phyloP scores from a whole-genome alignment of 805 yeast species.

The Yamadazyma kitorensis region DNA sequence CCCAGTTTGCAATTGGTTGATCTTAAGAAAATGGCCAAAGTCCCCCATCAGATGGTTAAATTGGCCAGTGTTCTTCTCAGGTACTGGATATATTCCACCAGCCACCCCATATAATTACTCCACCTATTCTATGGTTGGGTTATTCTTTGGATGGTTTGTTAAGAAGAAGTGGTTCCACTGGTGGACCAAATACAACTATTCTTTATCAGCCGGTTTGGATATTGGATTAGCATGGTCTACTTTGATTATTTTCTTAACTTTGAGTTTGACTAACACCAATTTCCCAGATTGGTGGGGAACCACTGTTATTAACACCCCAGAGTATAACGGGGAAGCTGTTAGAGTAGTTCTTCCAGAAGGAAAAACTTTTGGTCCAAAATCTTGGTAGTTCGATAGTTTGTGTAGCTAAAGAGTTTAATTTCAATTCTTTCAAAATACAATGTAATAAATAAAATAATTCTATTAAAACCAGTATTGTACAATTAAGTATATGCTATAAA shows the following conservation, averaged over 20 bases:
- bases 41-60: constrained; percentile 14
- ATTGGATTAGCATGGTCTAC: constrained; percentile 42
- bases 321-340: constrained; percentile 28
- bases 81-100: constrained; percentile 67
- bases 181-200: constrained; percentile 40
- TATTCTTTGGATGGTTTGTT: constrained; percentile 34
- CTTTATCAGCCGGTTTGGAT: constrained; percentile 45
- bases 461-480: too few relatives aligned
- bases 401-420: too few relatives aligned
- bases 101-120: constrained; percentile 69
- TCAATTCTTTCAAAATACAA: too few relatives aligned
- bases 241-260: constrained; percentile 36
- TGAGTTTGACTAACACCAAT: constrained; percentile 15
- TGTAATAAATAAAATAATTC: too few relatives aligned
- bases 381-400: too few relatives aligned
- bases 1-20: constrained; percentile 37
- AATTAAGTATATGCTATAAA: too few relatives aligned
- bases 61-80: constrained; percentile 37
- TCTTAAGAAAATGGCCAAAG: constrained; percentile 43
- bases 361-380: constrained; percentile 45
- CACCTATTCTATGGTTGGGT: constrained; percentile 43
- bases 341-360: constrained; percentile 33
- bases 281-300: constrained; percentile 68
- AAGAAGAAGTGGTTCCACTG: constrained; percentile 40
- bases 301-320: constrained; percentile 36